Evolutionary conservation across 345 rosid genomes (phyloP).

Genomic region (Sisymbrium irio): DNA sequence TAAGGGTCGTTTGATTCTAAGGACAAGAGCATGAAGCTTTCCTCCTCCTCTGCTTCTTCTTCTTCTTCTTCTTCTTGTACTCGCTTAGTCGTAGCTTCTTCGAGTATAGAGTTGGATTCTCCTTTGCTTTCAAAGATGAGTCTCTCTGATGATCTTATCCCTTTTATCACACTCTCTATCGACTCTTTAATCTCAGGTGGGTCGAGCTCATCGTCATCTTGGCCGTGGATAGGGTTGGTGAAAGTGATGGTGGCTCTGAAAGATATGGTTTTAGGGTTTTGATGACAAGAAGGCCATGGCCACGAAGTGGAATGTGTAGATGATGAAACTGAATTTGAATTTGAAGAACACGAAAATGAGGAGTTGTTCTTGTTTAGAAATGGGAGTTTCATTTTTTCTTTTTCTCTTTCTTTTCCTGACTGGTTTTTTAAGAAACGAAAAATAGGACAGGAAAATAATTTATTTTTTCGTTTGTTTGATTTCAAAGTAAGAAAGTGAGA

Average conservation of each 20-base stretch:
- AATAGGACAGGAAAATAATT: neutral
- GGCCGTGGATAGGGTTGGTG: constrained; percentile 32
- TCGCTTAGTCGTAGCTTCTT: constrained; percentile 30
- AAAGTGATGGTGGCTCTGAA: constrained; percentile 41
- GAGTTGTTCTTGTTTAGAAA: constrained; percentile 44
- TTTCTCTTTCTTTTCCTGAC: neutral
- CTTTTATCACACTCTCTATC: constrained; percentile 51
- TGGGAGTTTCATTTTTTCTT: constrained; percentile 56
- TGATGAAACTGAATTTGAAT: constrained; percentile 29
- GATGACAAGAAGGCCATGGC: constrained; percentile 84
- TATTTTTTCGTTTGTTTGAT: neutral
- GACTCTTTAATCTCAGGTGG: constrained; percentile 37
- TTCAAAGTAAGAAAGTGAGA: constrained; percentile 30
- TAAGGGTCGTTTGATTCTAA: constrained; percentile 79
- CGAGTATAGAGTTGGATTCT: constrained; percentile 60
- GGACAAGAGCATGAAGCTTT: constrained; percentile 46
- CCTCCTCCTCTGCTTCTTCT: constrained; percentile 34
- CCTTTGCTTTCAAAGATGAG: constrained; percentile 72
- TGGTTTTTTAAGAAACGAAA: neutral
- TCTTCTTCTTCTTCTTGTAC: constrained; percentile 7
- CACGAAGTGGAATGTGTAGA: constrained; percentile 48
- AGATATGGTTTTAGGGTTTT: constrained; percentile 75
- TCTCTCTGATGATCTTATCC: constrained; percentile 53
- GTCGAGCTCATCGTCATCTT: constrained; percentile 24
- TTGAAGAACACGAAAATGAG: constrained; percentile 30